These are phyloP conservation scores for Calendula officinalis DNA, from an alignment of 129 eudicot genomes.

Conservation along the genomic window DNA sequence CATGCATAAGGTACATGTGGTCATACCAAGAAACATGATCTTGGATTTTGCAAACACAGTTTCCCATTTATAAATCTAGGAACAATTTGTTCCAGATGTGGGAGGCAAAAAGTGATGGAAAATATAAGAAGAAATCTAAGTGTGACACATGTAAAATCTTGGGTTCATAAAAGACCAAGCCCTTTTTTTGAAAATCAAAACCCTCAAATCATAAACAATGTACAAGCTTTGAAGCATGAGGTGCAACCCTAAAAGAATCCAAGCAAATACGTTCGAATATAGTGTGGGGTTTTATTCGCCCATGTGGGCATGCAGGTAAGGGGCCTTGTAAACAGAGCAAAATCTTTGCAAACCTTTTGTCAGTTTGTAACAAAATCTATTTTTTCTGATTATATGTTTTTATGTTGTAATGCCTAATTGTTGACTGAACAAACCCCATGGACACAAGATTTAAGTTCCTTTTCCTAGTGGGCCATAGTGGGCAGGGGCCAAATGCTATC, in stretches of 20 bases:
- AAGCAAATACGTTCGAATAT: constrained; percentile 21
- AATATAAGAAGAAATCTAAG: constrained; percentile 1
- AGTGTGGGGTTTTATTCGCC: constrained; percentile 43
- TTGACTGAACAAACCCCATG: constrained; percentile 12
- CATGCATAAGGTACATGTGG: constrained; percentile 15
- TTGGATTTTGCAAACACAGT: constrained; percentile 9
- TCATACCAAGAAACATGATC: not conserved
- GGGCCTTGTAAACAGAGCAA: constrained; percentile 42
- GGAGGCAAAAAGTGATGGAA: constrained; percentile 20
- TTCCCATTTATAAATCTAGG: not conserved
- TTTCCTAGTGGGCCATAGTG: not conserved
- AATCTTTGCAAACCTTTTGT: constrained; percentile 31
- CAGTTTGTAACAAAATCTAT: constrained; percentile 36
- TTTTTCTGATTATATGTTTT: not conserved
- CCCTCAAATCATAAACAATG: constrained; percentile 5
- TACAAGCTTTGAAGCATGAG: constrained; percentile 8
- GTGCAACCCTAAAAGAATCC: constrained; percentile 31
- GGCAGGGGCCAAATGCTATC: not conserved
- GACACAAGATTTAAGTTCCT: constrained; percentile 12
- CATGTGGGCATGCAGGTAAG: constrained; percentile 47
- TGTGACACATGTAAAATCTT: constrained; percentile 22
- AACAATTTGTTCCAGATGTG: constrained; percentile 11
- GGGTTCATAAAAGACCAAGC: constrained; percentile 20
- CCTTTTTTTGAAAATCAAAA: constrained; percentile 8
- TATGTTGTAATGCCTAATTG: constrained; percentile 22